Evolutionary conservation across 2,329 filamentous ascomycete genomes (phyloP).

Genomic region (Setomelanomma holmii): DNA sequence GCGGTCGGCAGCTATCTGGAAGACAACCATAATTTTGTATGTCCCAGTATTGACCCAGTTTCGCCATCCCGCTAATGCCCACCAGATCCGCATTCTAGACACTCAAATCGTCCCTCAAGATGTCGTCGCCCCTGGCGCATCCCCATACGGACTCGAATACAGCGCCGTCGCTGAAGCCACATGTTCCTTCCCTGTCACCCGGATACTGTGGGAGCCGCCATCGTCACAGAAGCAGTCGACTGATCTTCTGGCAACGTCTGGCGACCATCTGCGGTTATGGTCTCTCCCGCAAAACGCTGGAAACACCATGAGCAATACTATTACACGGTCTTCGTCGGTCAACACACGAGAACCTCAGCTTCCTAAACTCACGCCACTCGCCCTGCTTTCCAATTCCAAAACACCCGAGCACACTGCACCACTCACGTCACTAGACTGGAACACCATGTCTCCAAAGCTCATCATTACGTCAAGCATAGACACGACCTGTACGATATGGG

Average conservation of each 20-base stretch:
- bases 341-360: constrained; percentile 66
- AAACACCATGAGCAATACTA: constrained; percentile 71
- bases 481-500: constrained; percentile 99
- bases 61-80: constrained; percentile 15
- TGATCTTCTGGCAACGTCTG: constrained; percentile 91
- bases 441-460: constrained; percentile 92
- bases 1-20: constrained; percentile 96
- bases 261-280: constrained; percentile 93
- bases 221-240: constrained; percentile 95
- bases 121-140: constrained; percentile 71
- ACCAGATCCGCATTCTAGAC: constrained; percentile 94
- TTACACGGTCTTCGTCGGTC: constrained; percentile 69
- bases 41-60: neutral
- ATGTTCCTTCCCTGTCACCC: constrained; percentile 95
- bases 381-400: constrained; percentile 95
- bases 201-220: constrained; percentile 93
- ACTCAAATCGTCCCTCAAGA: constrained; percentile 76
- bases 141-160: constrained; percentile 84
- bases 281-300: constrained; percentile 70
- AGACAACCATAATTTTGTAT: constrained; percentile 96
- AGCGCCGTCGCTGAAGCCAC: constrained; percentile 94
- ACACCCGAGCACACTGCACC: constrained; percentile 97
- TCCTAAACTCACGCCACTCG: constrained; percentile 89
- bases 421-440: constrained; percentile 96
- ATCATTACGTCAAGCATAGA: constrained; percentile 99